Base-by-base conservation (phyloP, 305 asterid genomes). In the Fraxinus dipetala region DNA sequence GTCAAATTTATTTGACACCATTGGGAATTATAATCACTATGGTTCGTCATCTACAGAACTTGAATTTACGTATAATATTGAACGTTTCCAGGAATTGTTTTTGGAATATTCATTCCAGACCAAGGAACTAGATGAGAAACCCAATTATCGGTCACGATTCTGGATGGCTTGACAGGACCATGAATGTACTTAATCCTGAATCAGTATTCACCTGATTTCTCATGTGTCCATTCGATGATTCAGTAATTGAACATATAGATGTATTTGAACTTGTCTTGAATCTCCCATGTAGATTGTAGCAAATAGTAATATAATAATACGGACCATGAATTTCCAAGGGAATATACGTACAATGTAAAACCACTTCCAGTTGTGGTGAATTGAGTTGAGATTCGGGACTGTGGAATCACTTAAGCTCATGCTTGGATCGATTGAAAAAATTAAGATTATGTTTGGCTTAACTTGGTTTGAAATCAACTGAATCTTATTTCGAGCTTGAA, bases 361-460 rank as follows among this genome's bases (percentile, higher is more conserved):
- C 72, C 63, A 36, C 63, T 83, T 85, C 45, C 74, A 43, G 75
- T 79, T 43, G 13, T 65, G 35, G 36, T 31, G 69, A 78, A 79
- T 56, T 40, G 76, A 80, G 79, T 59, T 30, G 51, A 48, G 38
- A 43, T 83, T 78, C 38, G 80, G 43, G 67, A 51, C 54, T 73
- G 78, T 26, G n/a, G 28, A 61, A 63, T 26, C 72, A 63, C 5
- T 63, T 18, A 8, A 63, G 72, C 38, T 45, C 61, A 43, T 69
- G 63, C 32, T 81, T 76, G 34, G 61, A 43, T 77, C 48, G 77
- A 76, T 30, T 16, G 0, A 40, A 18, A 67, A 2, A 24, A 30
- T 77, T 65, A 61, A 65, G 45, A 30, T 63, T 80, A 45, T 75
- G 32, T 74, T 30, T 22, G 22, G 38, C 35, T 36, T 35, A 35